These are phyloP conservation scores for Murraya paniculata DNA, from an alignment of 345 rosid species.

Conservation along the genomic window DNA sequence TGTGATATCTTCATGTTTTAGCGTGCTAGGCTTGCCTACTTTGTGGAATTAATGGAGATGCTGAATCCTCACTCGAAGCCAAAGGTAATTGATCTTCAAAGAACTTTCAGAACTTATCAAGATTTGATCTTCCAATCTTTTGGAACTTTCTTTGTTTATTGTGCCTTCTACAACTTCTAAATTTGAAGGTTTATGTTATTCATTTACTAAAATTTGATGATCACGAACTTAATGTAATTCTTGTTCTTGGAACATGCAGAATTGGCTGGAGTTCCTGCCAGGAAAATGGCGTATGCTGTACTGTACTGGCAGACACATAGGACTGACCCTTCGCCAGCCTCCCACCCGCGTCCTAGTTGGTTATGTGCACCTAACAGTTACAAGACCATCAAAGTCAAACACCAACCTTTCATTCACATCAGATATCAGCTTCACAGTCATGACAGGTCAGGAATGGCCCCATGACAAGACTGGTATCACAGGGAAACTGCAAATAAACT, in stretches of 20 bases:
- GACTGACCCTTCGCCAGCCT: conserved; percentile 88
- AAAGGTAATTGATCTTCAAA: conserved; percentile 38
- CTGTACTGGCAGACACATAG: conserved; percentile 84
- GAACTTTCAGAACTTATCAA: too few relatives aligned
- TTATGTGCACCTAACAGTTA: conserved; percentile 50
- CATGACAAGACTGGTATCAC: conserved; percentile 59
- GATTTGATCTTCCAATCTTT: not conserved
- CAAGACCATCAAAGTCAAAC: conserved; percentile 36
- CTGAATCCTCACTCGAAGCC: conserved; percentile 83
- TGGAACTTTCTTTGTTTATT: not conserved
- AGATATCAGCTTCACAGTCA: conserved; percentile 56
- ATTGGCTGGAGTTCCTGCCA: conserved; percentile 77
- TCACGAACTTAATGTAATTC: not conserved
- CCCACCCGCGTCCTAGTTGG: conserved; percentile 69
- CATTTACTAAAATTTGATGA: not conserved
- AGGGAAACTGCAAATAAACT: conserved; percentile 60
- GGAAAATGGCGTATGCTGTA: conserved; percentile 91
- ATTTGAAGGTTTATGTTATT: not conserved
- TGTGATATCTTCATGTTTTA: conserved; percentile 19
- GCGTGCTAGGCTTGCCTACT: conserved; percentile 82
- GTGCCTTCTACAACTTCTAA: not conserved
- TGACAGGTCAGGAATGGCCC: conserved; percentile 69
- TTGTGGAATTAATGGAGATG: conserved; percentile 92
- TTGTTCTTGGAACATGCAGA: conserved; percentile 37
- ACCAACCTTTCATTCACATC: conserved; percentile 47